Evolutionary conservation across 2,329 filamentous ascomycete genomes (phyloP).

Genomic region (Lachnum nothofagi): DNA sequence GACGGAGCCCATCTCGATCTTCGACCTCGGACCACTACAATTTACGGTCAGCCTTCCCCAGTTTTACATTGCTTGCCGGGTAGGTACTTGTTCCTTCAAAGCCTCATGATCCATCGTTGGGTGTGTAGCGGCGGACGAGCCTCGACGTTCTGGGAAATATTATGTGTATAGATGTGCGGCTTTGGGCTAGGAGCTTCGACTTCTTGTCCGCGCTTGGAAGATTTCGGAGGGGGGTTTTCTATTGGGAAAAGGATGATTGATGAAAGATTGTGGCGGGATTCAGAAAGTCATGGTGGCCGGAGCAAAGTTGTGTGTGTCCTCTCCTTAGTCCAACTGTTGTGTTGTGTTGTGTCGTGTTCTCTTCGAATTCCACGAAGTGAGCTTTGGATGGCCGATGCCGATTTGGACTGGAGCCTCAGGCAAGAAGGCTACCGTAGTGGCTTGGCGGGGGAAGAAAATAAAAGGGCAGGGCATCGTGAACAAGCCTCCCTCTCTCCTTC

Average conservation of each 20-base stretch:
- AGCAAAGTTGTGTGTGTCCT: background rate
- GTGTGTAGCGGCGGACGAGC: background rate
- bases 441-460: conserved; percentile 6
- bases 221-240: background rate
- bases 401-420: background rate
- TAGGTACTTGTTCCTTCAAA: conserved; percentile 27
- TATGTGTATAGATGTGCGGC: background rate
- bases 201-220: background rate
- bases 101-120: conserved; percentile 29
- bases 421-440: background rate
- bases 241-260: background rate
- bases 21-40: conserved; percentile 62
- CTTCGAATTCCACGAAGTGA: background rate
- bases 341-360: background rate
- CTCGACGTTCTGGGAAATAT: background rate
- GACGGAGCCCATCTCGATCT: conserved; percentile 88
- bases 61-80: background rate
- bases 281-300: background rate
- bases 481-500: conserved; percentile 35
- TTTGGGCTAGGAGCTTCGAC: background rate
- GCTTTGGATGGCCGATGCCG: background rate
- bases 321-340: background rate
- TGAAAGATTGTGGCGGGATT: background rate
- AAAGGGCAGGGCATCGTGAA: conserved; percentile 5
- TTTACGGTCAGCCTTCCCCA: background rate